Conservation (phyloP, 2,329 filamentous ascomycete genomes). For the Hymenoscyphus salicellus region DNA sequence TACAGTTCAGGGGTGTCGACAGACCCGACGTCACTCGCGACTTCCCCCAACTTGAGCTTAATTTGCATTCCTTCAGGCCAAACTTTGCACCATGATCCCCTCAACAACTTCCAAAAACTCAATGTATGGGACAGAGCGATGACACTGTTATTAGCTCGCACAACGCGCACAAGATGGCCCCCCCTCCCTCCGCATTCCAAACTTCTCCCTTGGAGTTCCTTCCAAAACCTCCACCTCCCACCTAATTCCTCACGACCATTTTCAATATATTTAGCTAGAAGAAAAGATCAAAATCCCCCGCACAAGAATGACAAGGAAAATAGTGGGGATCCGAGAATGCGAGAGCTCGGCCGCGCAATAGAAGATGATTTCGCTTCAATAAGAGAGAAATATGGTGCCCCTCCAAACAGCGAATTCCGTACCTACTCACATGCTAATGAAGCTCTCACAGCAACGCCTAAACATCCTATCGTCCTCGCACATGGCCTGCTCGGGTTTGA, state of each 20-base stretch:
- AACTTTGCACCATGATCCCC: conserved; percentile 16
- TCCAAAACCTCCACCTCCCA: conserved; percentile 5
- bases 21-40: conserved; percentile 32
- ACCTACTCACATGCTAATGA: not conserved
- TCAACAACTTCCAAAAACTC: conserved; percentile 19
- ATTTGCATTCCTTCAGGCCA: conserved; percentile 17
- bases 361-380: conserved; percentile 61
- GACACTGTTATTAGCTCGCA: conserved; percentile 31
- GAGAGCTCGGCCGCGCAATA: conserved; percentile 51
- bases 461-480: conserved; percentile 61
- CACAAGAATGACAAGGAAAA: conserved; percentile 15
- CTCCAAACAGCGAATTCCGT: not conserved
- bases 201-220: conserved; percentile 4
- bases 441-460: conserved; percentile 46
- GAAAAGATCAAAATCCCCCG: not conserved
- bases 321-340: conserved; percentile 46
- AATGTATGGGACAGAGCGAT: conserved; percentile 29
- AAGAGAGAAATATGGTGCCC: conserved; percentile 53
- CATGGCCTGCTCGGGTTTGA: conserved; percentile 65
- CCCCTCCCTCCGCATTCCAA: conserved; percentile 22
- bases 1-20: conserved; percentile 1
- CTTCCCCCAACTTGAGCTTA: conserved; percentile 15
- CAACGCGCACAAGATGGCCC: conserved; percentile 29
- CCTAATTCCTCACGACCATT: not conserved
- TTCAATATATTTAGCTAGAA: conserved; percentile 8